These are phyloP conservation scores for Peronosclerospora sorghi DNA, from an alignment of 352 stramenopile species.

Conservation along the genomic window DNA sequence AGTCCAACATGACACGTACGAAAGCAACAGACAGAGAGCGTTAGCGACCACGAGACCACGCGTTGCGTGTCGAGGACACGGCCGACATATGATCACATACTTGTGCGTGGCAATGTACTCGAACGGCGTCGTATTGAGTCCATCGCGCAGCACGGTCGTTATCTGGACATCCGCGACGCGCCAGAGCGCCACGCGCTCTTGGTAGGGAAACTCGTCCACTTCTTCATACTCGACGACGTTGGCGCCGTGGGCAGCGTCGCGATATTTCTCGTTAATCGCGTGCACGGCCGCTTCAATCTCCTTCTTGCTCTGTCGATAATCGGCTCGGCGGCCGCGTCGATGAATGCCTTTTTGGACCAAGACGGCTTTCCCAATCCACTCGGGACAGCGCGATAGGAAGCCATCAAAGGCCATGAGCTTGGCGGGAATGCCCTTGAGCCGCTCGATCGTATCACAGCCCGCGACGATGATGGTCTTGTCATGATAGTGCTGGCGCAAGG, in stretches of 20 bases:
- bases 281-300: constrained; percentile 87
- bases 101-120: constrained; percentile 78
- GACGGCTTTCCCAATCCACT: constrained; percentile 76
- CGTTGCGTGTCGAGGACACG: too few relatives aligned
- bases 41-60: too few relatives aligned
- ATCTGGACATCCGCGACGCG: constrained; percentile 66
- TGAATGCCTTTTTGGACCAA: constrained; percentile 77
- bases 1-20: neutral
- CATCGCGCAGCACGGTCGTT: constrained; percentile 61
- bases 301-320: constrained; percentile 91
- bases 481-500: constrained; percentile 45
- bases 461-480: constrained; percentile 87
- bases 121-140: constrained; percentile 72
- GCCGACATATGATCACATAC: constrained; percentile 10
- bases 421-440: constrained; percentile 93
- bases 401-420: constrained; percentile 94
- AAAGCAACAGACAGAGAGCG: neutral
- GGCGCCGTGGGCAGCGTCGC: constrained; percentile 26
- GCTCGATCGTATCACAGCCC: constrained; percentile 90
- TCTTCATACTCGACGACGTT: constrained; percentile 73
- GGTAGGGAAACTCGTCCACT: constrained; percentile 53
- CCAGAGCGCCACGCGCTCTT: constrained; percentile 65
- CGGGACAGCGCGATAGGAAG: constrained; percentile 83
- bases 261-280: constrained; percentile 88
- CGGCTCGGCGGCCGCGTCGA: constrained; percentile 76